Conservation (phyloP, 2,329 filamentous ascomycete species). For the Aspergillus alliaceus region DNA sequence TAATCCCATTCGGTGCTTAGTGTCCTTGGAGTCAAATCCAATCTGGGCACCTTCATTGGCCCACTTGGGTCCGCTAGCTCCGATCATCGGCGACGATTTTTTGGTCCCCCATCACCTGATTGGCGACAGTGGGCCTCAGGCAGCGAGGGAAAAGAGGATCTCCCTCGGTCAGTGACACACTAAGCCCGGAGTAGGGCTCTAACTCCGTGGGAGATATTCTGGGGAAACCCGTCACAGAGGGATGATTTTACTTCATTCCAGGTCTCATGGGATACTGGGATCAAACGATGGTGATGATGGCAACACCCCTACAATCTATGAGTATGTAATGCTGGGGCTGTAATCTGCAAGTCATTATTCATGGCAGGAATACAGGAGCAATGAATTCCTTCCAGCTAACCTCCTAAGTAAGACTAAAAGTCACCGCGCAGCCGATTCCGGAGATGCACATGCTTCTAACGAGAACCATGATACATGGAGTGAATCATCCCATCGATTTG, state of each 20-base stretch:
- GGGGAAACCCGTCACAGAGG: background rate
- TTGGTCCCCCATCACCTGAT: constrained; percentile 16
- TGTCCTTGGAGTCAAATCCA: constrained; percentile 22
- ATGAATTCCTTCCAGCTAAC: too few species aligned
- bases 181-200: background rate
- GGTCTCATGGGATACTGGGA: too few species aligned
- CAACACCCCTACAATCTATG: too few species aligned
- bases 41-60: constrained; percentile 28
- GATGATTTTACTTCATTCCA: too few species aligned
- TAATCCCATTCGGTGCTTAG: constrained; percentile 14
- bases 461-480: too few species aligned
- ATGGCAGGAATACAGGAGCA: too few species aligned
- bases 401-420: too few species aligned
- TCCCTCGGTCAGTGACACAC: background rate
- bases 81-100: constrained; percentile 29
- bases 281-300: background rate
- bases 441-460: constrained; percentile 1
- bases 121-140: background rate
- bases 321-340: too few species aligned
- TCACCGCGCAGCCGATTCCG: background rate
- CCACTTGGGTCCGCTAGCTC: constrained; percentile 19
- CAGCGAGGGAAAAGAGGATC: background rate
- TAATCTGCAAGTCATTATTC: too few species aligned
- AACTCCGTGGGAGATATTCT: background rate
- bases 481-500: background rate